phyloP scores from a whole-genome alignment of 345 rosid species.

The Eucalyptus grandis region DNA sequence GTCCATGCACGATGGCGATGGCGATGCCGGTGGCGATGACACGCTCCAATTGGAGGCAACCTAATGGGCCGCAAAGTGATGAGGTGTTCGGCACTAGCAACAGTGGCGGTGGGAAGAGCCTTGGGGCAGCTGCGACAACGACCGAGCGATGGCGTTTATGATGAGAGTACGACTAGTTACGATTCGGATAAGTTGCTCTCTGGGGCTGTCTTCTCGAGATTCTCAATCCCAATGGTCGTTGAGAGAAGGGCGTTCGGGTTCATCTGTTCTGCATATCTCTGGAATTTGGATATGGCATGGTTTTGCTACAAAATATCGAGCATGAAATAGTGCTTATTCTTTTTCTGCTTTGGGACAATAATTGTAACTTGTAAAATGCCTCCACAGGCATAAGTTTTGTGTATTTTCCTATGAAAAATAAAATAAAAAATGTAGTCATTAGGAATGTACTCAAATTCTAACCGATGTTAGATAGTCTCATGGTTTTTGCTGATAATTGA shows the following conservation, averaged over 20 bases:
- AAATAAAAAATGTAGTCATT: background rate
- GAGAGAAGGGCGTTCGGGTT: background rate
- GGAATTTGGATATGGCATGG: background rate
- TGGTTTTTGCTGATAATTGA: background rate
- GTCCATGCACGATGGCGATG: background rate
- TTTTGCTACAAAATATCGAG: background rate
- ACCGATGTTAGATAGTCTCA: background rate
- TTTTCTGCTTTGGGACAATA: background rate
- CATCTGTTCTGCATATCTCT: background rate
- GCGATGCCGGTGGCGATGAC: background rate
- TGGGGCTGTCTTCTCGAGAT: conserved; percentile 18
- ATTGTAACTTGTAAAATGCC: background rate
- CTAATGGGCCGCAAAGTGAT: background rate
- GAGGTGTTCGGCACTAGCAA: background rate
- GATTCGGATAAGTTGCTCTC: background rate
- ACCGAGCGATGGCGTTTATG: background rate
- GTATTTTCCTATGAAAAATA: background rate
- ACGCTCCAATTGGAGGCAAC: background rate
- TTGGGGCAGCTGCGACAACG: background rate
- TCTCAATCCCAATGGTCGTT: conserved; percentile 7
- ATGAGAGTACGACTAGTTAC: background rate
- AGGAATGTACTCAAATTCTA: background rate
- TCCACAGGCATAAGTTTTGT: background rate
- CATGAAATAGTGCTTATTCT: background rate
- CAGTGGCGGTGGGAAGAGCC: background rate